Percentiles rank a stretch among this genome's conserved stretches.
phyloP scores from a whole-genome alignment of 179 eudicot genomes.

The Silene coronaria region DNA sequence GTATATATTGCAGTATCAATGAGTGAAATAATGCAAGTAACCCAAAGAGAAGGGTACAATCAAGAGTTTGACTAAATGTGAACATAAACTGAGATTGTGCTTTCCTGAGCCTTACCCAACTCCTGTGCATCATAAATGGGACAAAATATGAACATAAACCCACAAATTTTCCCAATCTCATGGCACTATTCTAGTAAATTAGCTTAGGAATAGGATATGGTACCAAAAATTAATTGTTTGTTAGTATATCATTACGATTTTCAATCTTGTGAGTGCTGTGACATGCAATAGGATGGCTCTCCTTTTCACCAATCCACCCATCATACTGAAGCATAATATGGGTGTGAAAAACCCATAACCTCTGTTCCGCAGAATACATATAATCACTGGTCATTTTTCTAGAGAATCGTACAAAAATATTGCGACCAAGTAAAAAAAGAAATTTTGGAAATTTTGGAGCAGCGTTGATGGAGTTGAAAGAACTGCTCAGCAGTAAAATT shows the following conservation, averaged over 20 bases:
- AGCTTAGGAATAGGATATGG: not conserved
- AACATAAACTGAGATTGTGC: not conserved
- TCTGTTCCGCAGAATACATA: constrained; percentile 14
- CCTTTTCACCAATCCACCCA: not conserved
- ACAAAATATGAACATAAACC: no score
- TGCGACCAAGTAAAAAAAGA: not conserved
- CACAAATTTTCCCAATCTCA: not conserved
- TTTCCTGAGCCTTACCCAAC: no score
- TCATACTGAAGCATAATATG: constrained; percentile 5
- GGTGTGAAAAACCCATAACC: constrained; percentile 15
- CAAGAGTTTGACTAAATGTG: not conserved
- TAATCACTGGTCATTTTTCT: not conserved
- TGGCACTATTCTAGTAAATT: not conserved
- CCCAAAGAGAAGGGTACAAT: not conserved
- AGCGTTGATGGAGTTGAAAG: not conserved
- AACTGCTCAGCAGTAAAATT: constrained; percentile 5
- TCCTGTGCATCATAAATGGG: no score
- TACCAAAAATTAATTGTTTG: not conserved
- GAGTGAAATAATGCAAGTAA: not conserved
- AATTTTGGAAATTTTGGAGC: not conserved
- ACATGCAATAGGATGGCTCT: constrained; percentile 10
- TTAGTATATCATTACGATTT: not conserved
- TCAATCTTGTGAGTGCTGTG: not conserved
- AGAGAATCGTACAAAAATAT: no score
- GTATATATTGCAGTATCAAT: not conserved